phyloP scores from a whole-genome alignment of 768 basidiomycete species.

The Dendrothele bispora region DNA sequence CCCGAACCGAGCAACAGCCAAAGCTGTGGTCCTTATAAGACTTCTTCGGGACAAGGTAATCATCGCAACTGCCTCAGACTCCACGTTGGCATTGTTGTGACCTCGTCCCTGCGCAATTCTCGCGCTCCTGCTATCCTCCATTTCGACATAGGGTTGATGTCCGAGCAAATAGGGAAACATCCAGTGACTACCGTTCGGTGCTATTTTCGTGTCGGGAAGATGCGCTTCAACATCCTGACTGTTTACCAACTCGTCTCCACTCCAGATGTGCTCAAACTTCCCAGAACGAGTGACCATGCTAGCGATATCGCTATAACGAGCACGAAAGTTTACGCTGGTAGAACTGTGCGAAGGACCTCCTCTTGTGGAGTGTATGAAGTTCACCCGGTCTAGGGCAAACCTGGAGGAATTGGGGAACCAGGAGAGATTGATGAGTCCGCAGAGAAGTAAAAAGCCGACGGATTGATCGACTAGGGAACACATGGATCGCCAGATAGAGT shows the following conservation, averaged over 20 bases:
- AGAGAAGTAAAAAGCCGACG: not conserved
- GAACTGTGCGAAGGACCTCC: not conserved
- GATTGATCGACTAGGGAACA: constrained; percentile 7
- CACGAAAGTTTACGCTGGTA: not conserved
- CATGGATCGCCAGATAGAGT: constrained; percentile 1
- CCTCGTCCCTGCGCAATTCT: not conserved
- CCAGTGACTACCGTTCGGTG: not conserved
- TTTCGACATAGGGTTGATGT: not conserved
- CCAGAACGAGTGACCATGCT: not conserved
- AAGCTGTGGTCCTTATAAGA: constrained; percentile 1
- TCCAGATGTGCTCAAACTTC: not conserved
- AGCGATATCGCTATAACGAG: constrained; percentile 1
- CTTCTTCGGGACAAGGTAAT: not conserved
- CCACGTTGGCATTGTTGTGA: too few species aligned
- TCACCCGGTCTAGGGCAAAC: not conserved
- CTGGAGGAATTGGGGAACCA: too few species aligned
- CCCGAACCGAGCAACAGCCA: constrained; percentile 1
- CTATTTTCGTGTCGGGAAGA: not conserved
- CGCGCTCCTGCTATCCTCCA: not conserved
- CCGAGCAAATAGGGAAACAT: not conserved
- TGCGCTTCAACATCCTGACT: not conserved
- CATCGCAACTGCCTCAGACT: not conserved
- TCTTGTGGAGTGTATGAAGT: constrained; percentile 1
- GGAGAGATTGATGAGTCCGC: not conserved
- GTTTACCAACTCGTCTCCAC: not conserved